phyloP scores from a whole-genome alignment of 2,329 filamentous ascomycete species.

The Escovopsis sp. region DNA sequence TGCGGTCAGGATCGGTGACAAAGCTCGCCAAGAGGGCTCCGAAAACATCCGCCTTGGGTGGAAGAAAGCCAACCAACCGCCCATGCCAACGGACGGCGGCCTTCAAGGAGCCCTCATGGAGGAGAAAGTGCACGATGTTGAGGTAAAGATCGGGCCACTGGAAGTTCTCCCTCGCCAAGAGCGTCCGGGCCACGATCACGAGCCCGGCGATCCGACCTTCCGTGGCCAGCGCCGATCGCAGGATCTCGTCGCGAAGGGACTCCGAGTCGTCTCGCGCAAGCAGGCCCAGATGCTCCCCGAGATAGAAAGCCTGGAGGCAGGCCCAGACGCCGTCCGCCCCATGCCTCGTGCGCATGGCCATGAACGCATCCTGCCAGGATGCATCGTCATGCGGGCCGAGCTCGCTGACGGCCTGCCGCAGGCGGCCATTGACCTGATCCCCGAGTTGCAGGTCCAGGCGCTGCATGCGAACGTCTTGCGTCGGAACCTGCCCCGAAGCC shows the following conservation, averaged over 20 bases:
- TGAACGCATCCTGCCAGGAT: slow-evolving; percentile 10
- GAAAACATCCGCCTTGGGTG: slow-evolving; percentile 27
- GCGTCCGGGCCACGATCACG: slow-evolving; percentile 15
- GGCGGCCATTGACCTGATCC: background rate
- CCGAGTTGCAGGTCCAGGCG: background rate
- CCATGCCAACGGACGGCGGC: slow-evolving; percentile 33
- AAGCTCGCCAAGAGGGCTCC: slow-evolving; percentile 28
- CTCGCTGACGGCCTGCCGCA: slow-evolving; percentile 1
- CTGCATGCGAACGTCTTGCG: too few relatives aligned
- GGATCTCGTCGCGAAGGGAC: slow-evolving; percentile 15
- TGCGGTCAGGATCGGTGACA: slow-evolving; percentile 20
- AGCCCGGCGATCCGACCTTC: slow-evolving; percentile 13
- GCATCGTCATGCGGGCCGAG: slow-evolving; percentile 6
- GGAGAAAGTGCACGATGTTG: slow-evolving; percentile 29
- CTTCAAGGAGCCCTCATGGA: slow-evolving; percentile 24
- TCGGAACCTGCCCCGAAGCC: slow-evolving; percentile 8
- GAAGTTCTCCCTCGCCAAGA: slow-evolving; percentile 22
- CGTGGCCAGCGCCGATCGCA: slow-evolving; percentile 15
- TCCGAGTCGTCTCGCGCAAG: slow-evolving; percentile 12
- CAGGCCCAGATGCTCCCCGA: slow-evolving; percentile 7
- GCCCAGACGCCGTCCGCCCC: slow-evolving; percentile 15
- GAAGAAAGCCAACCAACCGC: slow-evolving; percentile 28
- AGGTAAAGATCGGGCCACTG: slow-evolving; percentile 37
- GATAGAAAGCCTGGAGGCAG: slow-evolving; percentile 12
- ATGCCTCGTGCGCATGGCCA: slow-evolving; percentile 8